These are phyloP conservation scores for Gillenia trifoliata DNA, from an alignment of 306 rosid species.

Conservation along the genomic window DNA sequence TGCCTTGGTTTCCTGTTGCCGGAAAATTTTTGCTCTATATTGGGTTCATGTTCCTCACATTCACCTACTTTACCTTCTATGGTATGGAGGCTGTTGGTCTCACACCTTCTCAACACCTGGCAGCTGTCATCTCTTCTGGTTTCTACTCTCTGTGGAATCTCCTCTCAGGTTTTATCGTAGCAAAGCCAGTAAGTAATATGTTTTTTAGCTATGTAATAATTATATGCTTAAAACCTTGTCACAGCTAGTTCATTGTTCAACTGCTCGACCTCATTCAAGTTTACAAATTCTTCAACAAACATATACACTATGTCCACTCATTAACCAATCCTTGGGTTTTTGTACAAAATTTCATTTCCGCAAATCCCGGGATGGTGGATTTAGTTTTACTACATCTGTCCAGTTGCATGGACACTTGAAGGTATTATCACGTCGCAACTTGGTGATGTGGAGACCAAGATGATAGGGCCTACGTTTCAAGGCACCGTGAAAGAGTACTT, in stretches of 20 bases:
- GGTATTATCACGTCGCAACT: conserved; percentile 86
- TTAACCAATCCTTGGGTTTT: too few relatives aligned
- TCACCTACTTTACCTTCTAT: conserved; percentile 90
- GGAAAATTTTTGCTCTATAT: conserved; percentile 72
- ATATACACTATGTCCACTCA: too few relatives aligned
- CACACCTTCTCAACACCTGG: conserved; percentile 70
- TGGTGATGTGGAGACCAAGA: conserved; percentile 61
- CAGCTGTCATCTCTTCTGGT: conserved; percentile 88
- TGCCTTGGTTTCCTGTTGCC: conserved; percentile 31
- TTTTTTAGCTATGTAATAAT: too few relatives aligned
- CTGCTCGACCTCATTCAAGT: too few relatives aligned
- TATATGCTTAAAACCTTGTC: too few relatives aligned
- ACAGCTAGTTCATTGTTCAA: too few relatives aligned
- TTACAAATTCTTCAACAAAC: too few relatives aligned
- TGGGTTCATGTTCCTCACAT: conserved; percentile 84
- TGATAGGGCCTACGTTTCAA: conserved; percentile 60
- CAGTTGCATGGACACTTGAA: conserved; percentile 82
- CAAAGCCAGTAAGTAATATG: conserved; percentile 74
- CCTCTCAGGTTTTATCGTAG: conserved; percentile 86
- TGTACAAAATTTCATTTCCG: conserved; percentile 39
- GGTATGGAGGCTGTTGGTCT: conserved; percentile 95
- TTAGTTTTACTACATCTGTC: conserved; percentile 88
- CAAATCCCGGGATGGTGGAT: conserved; percentile 81
- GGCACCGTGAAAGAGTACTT: conserved; percentile 71
- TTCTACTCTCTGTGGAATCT: conserved; percentile 96